A percentile compares a stretch with the other conserved stretches of the same genome.
Evolutionary conservation across 2,329 filamentous ascomycete genomes (phyloP).

Genomic region (Zalaria obscura): DNA sequence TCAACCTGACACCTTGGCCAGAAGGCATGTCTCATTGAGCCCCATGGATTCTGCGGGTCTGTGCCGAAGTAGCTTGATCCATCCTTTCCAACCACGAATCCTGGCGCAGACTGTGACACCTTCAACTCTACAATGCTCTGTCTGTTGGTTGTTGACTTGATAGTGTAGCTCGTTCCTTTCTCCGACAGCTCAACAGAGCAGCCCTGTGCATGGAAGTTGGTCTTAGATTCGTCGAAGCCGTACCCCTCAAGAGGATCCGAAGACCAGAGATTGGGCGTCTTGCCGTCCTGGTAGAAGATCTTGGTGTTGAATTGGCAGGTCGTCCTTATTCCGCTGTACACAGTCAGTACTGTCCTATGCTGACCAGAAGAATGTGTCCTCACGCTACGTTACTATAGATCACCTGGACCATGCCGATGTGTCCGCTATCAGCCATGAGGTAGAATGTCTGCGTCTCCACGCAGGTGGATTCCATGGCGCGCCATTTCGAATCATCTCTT

Average conservation of each 20-base stretch:
- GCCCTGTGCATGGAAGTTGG: conserved; percentile 73
- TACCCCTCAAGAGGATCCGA: conserved; percentile 65
- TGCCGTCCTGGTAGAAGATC: conserved; percentile 60
- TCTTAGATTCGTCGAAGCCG: conserved; percentile 73
- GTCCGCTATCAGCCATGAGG: conserved; percentile 63
- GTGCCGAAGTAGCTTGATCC: conserved; percentile 79
- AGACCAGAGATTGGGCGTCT: conserved; percentile 68
- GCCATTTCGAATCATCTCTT: conserved; percentile 72
- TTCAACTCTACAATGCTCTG: conserved; percentile 75
- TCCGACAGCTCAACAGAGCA: conserved; percentile 74
- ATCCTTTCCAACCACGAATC: conserved; percentile 72
- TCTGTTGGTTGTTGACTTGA: conserved; percentile 81
- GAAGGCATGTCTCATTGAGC: conserved; percentile 79
- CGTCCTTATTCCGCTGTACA: conserved; percentile 64
- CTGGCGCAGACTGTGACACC: conserved; percentile 60
- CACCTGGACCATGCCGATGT: conserved; percentile 68
- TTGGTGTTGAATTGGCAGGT: conserved; percentile 93
- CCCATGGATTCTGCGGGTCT: conserved; percentile 77
- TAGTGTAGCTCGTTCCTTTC: conserved; percentile 67
- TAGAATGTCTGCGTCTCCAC: conserved; percentile 97
- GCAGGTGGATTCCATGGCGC: conserved; percentile 63
- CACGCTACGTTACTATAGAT: conserved; percentile 98
- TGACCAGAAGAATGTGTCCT: conserved; percentile 17
- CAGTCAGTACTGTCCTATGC: conserved; percentile 4
- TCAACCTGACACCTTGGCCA: conserved; percentile 79